These are phyloP conservation scores for Exsudoporus floridanus DNA, from an alignment of 1,284 basidiomycete species.

Conservation along the genomic window DNA sequence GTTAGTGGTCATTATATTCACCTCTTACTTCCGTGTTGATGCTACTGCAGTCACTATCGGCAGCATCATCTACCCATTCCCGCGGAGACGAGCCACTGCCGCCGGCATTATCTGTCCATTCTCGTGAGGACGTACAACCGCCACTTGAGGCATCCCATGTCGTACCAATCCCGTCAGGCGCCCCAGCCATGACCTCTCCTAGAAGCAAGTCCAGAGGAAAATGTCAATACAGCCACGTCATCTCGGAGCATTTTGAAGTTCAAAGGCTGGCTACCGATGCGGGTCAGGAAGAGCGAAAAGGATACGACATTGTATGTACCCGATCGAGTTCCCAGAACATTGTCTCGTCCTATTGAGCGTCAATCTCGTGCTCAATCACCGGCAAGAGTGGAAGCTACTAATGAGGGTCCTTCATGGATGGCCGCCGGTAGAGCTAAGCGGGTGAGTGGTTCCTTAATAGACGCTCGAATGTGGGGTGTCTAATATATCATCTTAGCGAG, in stretches of 20 bases:
- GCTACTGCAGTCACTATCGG: neutral
- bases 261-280: neutral
- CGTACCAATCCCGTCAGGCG: neutral
- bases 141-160: too few relatives aligned
- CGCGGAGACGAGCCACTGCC: neutral
- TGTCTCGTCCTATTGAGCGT: neutral
- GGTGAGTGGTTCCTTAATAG: neutral
- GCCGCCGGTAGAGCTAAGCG: neutral
- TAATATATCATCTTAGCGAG: neutral
- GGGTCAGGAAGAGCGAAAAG: neutral
- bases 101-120: too few relatives aligned
- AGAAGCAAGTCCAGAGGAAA: neutral
- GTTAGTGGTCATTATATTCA: neutral
- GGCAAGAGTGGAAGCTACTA: neutral
- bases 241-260: neutral
- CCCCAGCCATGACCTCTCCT: too few relatives aligned
- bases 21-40: neutral
- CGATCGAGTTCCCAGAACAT: rapidly evolving
- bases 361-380: neutral
- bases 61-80: neutral
- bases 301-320: too few relatives aligned
- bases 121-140: too few relatives aligned
- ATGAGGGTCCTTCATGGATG: neutral
- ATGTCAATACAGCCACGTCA: neutral
- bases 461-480: neutral